phyloP scores from a whole-genome alignment of 495 filamentous ascomycete species.

The Rhypophila decipiens region DNA sequence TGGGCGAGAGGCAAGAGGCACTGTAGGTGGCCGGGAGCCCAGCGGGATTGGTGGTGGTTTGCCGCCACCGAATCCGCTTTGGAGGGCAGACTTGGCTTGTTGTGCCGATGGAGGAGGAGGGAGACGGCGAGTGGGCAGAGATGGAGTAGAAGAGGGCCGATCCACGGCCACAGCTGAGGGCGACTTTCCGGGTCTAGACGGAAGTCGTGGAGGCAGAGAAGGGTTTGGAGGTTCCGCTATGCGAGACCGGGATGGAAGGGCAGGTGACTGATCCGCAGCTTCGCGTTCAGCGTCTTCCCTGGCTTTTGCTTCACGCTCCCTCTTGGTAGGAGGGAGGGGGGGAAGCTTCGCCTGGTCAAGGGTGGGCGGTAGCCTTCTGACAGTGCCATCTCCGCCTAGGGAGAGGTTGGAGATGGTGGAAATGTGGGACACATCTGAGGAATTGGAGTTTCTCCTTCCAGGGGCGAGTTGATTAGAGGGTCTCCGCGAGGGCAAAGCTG shows the following conservation, averaged over 20 bases:
- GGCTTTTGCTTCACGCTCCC: conserved; percentile 40
- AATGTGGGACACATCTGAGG: conserved; percentile 38
- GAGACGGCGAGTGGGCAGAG: conserved; percentile 30
- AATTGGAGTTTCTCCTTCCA: conserved; percentile 37
- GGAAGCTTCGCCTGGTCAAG: conserved; percentile 45
- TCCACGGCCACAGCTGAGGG: conserved; percentile 9
- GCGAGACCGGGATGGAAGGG: conserved; percentile 16
- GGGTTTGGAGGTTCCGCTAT: conserved; percentile 25
- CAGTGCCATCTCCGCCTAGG: conserved; percentile 21
- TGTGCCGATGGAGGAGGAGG: conserved; percentile 32
- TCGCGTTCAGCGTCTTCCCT: conserved; percentile 28
- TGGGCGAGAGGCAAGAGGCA: conserved; percentile 42
- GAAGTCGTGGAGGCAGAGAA: conserved; percentile 35
- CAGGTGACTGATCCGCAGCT: conserved; percentile 10
- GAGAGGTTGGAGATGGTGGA: conserved; percentile 39
- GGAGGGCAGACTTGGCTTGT: conserved; percentile 13
- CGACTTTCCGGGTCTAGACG: conserved; percentile 30
- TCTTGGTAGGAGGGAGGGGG: conserved; percentile 39
- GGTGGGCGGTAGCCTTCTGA: conserved; percentile 40
- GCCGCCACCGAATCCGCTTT: conserved; percentile 16
- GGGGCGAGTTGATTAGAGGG: conserved; percentile 25
- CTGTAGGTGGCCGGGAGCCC: conserved; percentile 41
- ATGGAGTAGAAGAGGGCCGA: conserved; percentile 12
- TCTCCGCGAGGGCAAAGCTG: conserved; percentile 34
- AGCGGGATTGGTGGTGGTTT: conserved; percentile 42